Evolutionary conservation across 768 basidiomycete species (phyloP).

Genomic region (Russula vinacea): DNA sequence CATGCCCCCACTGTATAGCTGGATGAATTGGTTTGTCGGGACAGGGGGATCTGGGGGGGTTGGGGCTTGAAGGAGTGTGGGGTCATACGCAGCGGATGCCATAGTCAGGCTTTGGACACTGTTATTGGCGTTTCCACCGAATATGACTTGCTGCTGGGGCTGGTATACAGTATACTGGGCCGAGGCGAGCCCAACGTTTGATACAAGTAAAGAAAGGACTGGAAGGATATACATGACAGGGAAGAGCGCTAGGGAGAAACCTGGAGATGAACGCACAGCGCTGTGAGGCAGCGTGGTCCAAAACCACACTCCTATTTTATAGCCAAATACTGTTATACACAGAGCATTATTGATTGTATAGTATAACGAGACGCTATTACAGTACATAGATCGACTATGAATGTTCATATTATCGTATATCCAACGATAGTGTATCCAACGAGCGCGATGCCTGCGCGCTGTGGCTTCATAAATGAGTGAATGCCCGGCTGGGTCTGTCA

Average conservation of each 20-base stretch:
- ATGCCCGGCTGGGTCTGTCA: background rate
- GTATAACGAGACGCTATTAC: background rate
- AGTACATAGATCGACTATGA: background rate
- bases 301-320: too few species aligned
- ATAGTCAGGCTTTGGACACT: constrained; percentile 34
- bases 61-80: constrained; percentile 49
- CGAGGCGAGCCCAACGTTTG: constrained; percentile 9
- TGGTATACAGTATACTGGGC: constrained; percentile 27
- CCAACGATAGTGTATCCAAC: too few species aligned
- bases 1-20: constrained; percentile 37
- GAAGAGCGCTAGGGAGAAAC: background rate
- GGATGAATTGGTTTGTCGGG: constrained; percentile 44
- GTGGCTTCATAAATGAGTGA: background rate
- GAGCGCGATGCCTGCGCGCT: constrained; percentile 10
- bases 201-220: constrained; percentile 18
- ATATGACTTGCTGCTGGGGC: constrained; percentile 28
- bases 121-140: constrained; percentile 9
- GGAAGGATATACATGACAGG: constrained; percentile 7
- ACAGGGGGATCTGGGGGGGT: constrained; percentile 46
- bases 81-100: constrained; percentile 51
- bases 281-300: background rate
- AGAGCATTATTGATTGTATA: too few species aligned
- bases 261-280: background rate
- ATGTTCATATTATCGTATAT: too few species aligned
- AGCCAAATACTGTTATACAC: too few species aligned